Evolutionary conservation across 2,329 filamentous ascomycete genomes (phyloP), one percentile per base, ranked within the genome.

Genomic region (Cyphellophora attinorum): DNA sequence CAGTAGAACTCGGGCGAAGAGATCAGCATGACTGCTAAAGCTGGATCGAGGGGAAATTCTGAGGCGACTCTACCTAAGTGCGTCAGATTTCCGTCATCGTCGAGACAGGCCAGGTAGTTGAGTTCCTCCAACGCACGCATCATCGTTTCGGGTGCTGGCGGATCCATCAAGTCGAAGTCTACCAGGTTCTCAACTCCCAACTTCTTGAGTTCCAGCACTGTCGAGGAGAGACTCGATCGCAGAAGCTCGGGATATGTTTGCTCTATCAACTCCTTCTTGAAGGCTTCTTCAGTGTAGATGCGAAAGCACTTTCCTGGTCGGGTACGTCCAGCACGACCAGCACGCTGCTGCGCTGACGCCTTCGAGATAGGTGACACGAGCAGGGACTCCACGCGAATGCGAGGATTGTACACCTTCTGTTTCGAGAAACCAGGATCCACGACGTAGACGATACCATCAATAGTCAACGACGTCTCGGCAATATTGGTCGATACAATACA

Each of bases 341-440:
- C 93, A 58, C 93, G 75, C 64, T 98, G 91, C 58, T 95, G 85
- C 6, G 93, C 91, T 1, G 91, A 96, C 15, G 91, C 91, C 60
- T 95, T 96, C 39, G 88, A 96, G 49, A 98, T 96, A 14, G 91
- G 88, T 3, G 91, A 95, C 4, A 98, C 89, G n/a, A 98, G 70
- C 5, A 98, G 72, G 1, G 91, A 96, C 62, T 98, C 91, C 45
- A 98, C 88, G 59, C 91, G 79, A 50, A 94, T 93, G 41, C 91
- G 79, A 14, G 91, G 89, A 60, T 98, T 96, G 69, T 96, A 98
- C 44, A 96, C 91, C 63, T 96, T 98, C 55, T 98, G 91, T 67
- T 98, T 98, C 65, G 86, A 94, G 67, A 98, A 98, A 21, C 91
- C 91, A 2, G 91, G 89, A 53, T 98, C 91, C n/a, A 98, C 89